A percentile compares a stretch with the other conserved stretches of the same genome.
Conservation (phyloP, 805 yeast species). For the Lipomyces chichibuensis region DNA sequence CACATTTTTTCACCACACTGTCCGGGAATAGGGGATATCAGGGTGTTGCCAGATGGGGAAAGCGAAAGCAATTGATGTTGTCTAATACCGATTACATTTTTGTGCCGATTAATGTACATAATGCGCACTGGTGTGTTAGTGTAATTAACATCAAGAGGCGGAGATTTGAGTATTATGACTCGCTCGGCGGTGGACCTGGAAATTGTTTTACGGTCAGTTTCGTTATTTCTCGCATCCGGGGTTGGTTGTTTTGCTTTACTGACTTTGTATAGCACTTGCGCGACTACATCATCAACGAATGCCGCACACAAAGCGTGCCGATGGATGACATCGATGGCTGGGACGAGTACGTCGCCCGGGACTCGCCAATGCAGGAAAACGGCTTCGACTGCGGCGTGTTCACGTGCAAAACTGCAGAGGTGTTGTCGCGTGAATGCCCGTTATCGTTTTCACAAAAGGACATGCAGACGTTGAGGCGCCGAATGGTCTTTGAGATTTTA, state of each 20-base stretch:
- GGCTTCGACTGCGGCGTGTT: constrained; percentile 97
- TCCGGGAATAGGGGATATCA: constrained; percentile 66
- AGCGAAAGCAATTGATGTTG: constrained; percentile 69
- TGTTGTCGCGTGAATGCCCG: constrained; percentile 55
- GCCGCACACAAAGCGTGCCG: constrained; percentile 54
- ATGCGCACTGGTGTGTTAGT: constrained; percentile 91
- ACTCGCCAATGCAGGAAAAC: constrained; percentile 84
- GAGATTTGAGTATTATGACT: constrained; percentile 74
- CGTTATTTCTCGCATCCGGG: neutral
- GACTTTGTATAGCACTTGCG: constrained; percentile 44
- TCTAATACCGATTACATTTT: constrained; percentile 65
- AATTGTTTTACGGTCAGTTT: constrained; percentile 41
- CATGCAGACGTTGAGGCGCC: constrained; percentile 65
- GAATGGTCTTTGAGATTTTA: constrained; percentile 67
- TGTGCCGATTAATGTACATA: constrained; percentile 81
- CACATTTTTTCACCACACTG: constrained; percentile 82
- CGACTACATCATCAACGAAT: constrained; percentile 70
- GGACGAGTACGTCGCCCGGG: constrained; percentile 41
- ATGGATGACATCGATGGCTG: constrained; percentile 39
- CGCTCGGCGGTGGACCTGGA: constrained; percentile 56
- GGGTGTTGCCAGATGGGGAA: constrained; percentile 85
- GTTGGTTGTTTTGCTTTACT: neutral
- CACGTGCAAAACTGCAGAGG: constrained; percentile 75
- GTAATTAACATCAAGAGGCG: constrained; percentile 65
- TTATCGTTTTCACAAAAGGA: constrained; percentile 66